Conservation (phyloP, 31 red algal genomes). For the Odonthalia washingtoniensis region DNA sequence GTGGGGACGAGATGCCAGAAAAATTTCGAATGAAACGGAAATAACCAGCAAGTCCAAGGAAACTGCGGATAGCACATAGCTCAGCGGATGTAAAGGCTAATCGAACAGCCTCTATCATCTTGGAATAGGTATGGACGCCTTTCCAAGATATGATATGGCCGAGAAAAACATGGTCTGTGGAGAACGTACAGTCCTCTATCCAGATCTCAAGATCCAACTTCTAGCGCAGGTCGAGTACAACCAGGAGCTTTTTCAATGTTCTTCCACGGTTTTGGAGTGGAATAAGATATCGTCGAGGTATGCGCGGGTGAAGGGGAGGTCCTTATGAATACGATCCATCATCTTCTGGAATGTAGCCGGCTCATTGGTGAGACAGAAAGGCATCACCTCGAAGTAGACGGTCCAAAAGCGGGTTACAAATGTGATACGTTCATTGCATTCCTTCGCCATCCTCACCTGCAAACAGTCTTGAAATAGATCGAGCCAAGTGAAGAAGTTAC, state of each 20-base stretch:
- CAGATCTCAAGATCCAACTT: too few species aligned
- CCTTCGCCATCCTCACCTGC: constrained; percentile 49
- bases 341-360: constrained; percentile 44
- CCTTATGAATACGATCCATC: constrained; percentile 43
- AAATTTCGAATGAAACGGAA: constrained; percentile 31
- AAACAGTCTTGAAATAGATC: constrained; percentile 40
- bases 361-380: constrained; percentile 44
- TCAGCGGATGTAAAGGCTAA: neutral
- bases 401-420: constrained; percentile 28
- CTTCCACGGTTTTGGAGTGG: too few species aligned
- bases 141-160: neutral
- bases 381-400: constrained; percentile 36
- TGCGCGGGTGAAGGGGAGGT: neutral
- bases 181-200: too few species aligned
- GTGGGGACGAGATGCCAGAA: neutral
- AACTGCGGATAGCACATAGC: constrained; percentile 18
- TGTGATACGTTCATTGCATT: constrained; percentile 12
- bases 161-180: too few species aligned
- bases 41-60: constrained; percentile 35
- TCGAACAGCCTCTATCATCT: constrained; percentile 3
- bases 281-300: neutral
- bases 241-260: too few species aligned
- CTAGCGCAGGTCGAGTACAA: too few species aligned
- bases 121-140: neutral
- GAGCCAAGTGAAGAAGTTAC: constrained; percentile 42